Base-by-base conservation (phyloP, 2,329 filamentous ascomycete genomes). In the Chaetomium sp. region DNA sequence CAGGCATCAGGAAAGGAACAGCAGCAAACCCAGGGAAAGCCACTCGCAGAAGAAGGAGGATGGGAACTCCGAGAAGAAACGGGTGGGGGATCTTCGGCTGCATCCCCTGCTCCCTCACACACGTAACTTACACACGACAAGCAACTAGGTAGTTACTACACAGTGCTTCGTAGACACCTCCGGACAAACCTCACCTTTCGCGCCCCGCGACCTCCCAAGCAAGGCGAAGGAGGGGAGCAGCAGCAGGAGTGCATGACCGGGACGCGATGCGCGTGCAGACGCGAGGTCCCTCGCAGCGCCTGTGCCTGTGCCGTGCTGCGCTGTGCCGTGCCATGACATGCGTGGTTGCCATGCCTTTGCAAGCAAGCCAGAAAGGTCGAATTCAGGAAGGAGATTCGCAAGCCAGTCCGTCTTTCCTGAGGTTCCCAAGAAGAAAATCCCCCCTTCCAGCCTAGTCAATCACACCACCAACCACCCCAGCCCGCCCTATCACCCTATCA, bases 401-500 rank as follows among this genome's bases (percentile, higher is more conserved):
- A 51, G 49, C 50, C 25, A 25, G 7, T 53, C 23, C 50, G 25
- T 9, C 25, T 27, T 27, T 29, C 16, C 4, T 51, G 23, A 51
- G 49, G 16, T 29, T 51, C 13, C 35, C 38, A 42, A 53, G 50
- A 33, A 6, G 31, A 33, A 55, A 55, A 55, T 55, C 16, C 29
- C 51, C 29, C 29, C 19, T 33, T 55, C n/a, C n/a, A 19, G 51
- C 51, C 27, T 55, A 55, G 51, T 53, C 50, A 53, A 53, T 31
- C 27, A 53, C 50, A 53, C 50, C 50, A n/a, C 45, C 16, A 19
- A 27, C 8, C 50, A 12, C 50, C 50, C 25, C 16, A 19, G 16
- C 31, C 31, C 31, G 29, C 29, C 51, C 31, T 55, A 55, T 55
- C 51, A 55, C 51, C 51, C 51, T 55, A 55, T 55, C 51, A 55